Evolutionary conservation across 1,284 basidiomycete genomes (phyloP).

Genomic region (Marasmius sp.): DNA sequence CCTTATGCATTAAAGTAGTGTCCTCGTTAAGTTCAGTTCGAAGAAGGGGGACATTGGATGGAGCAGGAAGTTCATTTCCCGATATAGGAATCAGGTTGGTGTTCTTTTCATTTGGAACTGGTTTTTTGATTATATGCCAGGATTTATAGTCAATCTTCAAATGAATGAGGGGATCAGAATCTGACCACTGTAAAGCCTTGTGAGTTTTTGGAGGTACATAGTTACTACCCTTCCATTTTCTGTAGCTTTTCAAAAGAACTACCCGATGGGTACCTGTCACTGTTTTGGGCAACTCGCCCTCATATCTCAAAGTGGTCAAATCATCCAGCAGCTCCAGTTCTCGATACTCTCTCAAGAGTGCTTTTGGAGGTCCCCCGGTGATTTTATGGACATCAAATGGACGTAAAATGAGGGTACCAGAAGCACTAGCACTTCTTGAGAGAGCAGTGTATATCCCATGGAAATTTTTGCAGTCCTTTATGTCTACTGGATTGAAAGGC

Average conservation of each 20-base stretch:
- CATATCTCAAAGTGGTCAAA: conserved; percentile 9
- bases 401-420: conserved; percentile 14
- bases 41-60: no score
- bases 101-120: no score
- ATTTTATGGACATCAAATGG: conserved; percentile 9
- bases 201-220: not conserved
- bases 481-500: conserved; percentile 12
- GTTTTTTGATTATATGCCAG: no score
- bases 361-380: not conserved
- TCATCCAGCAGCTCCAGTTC: conserved; percentile 17
- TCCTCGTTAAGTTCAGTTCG: no score
- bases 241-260: not conserved
- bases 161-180: not conserved
- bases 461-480: conserved; percentile 9
- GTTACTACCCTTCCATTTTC: not conserved
- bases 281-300: not conserved
- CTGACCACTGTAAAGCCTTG: not conserved
- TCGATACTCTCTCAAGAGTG: conserved; percentile 11
- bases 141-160: not conserved
- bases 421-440: conserved; percentile 11
- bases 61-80: no score
- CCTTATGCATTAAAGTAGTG: no score
- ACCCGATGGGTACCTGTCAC: not conserved
- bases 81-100: no score
- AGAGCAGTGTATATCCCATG: conserved; percentile 12